A percentile compares a stretch with the other conserved stretches of the same genome.
phyloP scores from a whole-genome alignment of 257 asterid genomes.

The Ilex aquifolium region DNA sequence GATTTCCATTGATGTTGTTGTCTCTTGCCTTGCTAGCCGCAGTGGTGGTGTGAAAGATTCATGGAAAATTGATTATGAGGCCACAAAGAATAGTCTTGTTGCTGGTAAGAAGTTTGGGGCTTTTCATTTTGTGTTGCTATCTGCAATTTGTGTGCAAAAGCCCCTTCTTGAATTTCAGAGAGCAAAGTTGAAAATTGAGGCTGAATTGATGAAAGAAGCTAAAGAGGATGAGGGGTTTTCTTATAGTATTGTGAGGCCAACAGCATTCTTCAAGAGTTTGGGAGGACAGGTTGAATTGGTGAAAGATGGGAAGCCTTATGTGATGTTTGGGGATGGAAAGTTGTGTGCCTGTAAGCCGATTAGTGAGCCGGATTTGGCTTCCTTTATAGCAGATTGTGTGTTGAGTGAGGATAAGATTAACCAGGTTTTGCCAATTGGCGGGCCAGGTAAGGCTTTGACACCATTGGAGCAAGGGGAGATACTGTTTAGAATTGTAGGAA shows the following conservation, averaged over 20 bases:
- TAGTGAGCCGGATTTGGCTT: constrained; percentile 81
- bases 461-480: constrained; percentile 96
- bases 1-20: constrained; percentile 66
- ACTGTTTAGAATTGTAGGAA: constrained; percentile 63
- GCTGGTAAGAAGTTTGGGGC: constrained; percentile 83
- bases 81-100: constrained; percentile 76
- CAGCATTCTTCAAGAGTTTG: constrained; percentile 96
- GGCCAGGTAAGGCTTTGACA: constrained; percentile 87
- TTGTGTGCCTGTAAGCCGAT: constrained; percentile 94
- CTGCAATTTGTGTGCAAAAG: constrained; percentile 95
- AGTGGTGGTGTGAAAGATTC: constrained; percentile 91
- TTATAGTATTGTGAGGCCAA: constrained; percentile 90
- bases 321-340: constrained; percentile 93
- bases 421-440: constrained; percentile 71
- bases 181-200: constrained; percentile 84
- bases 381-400: constrained; percentile 70
- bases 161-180: constrained; percentile 98
- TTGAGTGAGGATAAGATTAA: constrained; percentile 53
- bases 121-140: constrained; percentile 71
- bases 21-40: constrained; percentile 93
- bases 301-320: constrained; percentile 94
- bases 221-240: constrained; percentile 34
- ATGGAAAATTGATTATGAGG: constrained; percentile 89
- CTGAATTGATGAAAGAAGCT: constrained; percentile 59
- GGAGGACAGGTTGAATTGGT: constrained; percentile 93